A percentile compares a stretch with the other conserved stretches of the same genome.
These are phyloP conservation scores for Anacardium occidentale DNA, from an alignment of 345 rosid genomes.

Conservation along the genomic window DNA sequence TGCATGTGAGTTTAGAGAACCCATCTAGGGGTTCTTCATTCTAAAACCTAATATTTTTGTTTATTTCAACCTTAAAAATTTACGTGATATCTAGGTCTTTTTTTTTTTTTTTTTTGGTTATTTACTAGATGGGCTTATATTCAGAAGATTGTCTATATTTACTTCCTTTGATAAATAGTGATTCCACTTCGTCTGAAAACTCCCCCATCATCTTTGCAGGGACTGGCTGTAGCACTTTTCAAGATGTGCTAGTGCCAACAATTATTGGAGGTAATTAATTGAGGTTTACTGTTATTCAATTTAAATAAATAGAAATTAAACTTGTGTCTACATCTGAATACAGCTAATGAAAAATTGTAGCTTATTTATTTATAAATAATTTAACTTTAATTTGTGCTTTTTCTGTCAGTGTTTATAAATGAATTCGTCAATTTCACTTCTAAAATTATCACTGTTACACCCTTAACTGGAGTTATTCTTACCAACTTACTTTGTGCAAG, in stretches of 20 bases:
- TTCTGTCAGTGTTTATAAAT: constrained; percentile 67
- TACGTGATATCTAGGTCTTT: neutral
- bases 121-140: neutral
- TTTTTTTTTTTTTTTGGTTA: too few relatives aligned
- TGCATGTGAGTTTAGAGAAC: too few relatives aligned
- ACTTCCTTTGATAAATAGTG: neutral
- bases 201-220: constrained; percentile 43
- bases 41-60: too few relatives aligned
- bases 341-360: neutral
- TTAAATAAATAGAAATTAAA: constrained; percentile 4
- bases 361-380: neutral
- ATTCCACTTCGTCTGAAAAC: constrained; percentile 2
- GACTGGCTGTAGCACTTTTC: constrained; percentile 92
- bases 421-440: constrained; percentile 89
- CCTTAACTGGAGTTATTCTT: constrained; percentile 87
- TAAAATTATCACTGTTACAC: constrained; percentile 74
- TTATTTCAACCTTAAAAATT: neutral
- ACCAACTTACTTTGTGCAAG: constrained; percentile 95
- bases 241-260: constrained; percentile 91
- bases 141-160: neutral
- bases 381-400: constrained; percentile 18
- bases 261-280: constrained; percentile 64
- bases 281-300: constrained; percentile 1
- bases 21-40: too few relatives aligned
- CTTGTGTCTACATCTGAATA: constrained; percentile 2